A percentile compares a stretch with the other conserved stretches of the same genome.
Conservation (phyloP, 208 protist genomes). For the Leishmania turanica region DNA sequence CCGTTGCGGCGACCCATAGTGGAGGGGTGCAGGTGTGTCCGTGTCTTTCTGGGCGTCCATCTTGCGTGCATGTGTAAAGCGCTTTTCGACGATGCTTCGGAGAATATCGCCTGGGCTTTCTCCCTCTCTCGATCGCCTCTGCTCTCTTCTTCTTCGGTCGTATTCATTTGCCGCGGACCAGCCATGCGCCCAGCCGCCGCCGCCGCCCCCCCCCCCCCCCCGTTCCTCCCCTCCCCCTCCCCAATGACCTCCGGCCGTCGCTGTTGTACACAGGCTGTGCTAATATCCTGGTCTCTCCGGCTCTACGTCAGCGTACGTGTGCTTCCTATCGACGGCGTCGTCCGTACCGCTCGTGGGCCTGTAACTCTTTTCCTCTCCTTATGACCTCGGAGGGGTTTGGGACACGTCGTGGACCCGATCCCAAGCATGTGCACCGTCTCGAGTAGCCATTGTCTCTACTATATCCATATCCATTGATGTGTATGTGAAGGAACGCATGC, state of each 20-base stretch:
- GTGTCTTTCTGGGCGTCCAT: background rate
- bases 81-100: background rate
- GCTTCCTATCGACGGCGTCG: background rate
- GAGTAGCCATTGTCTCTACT: background rate
- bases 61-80: background rate
- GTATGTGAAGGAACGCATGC: background rate
- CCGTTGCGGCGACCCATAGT: no score
- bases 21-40: background rate
- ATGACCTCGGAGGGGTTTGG: background rate
- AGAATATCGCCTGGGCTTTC: background rate
- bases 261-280: background rate
- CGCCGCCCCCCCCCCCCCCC: no score
- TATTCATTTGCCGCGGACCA: background rate
- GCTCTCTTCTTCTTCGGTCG: background rate
- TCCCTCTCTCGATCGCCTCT: background rate
- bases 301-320: background rate
- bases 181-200: background rate
- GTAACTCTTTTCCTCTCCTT: background rate
- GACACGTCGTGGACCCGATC: background rate
- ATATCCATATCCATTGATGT: no score
- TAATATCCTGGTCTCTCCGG: background rate
- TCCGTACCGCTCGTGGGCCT: background rate
- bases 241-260: background rate
- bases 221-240: background rate
- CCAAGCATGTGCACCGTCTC: background rate